Base-by-base conservation (phyloP, 2,329 filamentous ascomycete species). In the Exutisphaerella laricina region DNA sequence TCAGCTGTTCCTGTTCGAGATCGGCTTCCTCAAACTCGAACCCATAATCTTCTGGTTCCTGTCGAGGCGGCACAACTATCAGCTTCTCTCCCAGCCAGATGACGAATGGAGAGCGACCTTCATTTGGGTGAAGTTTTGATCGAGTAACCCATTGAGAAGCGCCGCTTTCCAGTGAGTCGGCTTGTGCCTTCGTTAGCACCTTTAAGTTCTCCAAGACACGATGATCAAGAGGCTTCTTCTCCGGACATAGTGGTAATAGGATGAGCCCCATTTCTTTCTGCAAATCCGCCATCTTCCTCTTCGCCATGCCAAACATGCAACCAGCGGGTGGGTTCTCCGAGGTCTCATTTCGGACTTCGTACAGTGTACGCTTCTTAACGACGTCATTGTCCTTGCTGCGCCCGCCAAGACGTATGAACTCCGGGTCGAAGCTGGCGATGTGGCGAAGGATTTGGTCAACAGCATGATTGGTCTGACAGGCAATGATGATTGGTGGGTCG, bases 391-490 rank as follows among this genome's bases (percentile, higher is more conserved):
- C 82, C 39, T 78, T 75, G 13, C 83, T 85, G 21, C 84, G 76
- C 2, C 82, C 80, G 30, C 88, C 88, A 7, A 86, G 65, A 6
- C 82, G 75, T 36, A 83, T 67, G 44, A 88, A 80, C 1, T 78
- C 73, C 0, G 67, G 62, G 53, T 84, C 80, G 52, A 83, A 84
- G 4, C 68, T 58, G 1, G 79, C 70, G 12, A 88, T 71, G 41
- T 82, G 78, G 1, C 69, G 66, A 0, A 95, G 69, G 0, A 96
- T 70, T 58, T 95, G 88, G 54, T 96, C 88, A 0, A 95, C 68
- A 0, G 88, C 88, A 63, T 95, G 88, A 46, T 96, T 96, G 0
- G 88, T 96, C 56, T 95, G 88, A 5, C 87, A 88, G 0, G 88
- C 77, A 3, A 95, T 72, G 14, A 95, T 73, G 21, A 96, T 80